Conservation (phyloP, 345 rosid species). For the Hypericum androsaemum region DNA sequence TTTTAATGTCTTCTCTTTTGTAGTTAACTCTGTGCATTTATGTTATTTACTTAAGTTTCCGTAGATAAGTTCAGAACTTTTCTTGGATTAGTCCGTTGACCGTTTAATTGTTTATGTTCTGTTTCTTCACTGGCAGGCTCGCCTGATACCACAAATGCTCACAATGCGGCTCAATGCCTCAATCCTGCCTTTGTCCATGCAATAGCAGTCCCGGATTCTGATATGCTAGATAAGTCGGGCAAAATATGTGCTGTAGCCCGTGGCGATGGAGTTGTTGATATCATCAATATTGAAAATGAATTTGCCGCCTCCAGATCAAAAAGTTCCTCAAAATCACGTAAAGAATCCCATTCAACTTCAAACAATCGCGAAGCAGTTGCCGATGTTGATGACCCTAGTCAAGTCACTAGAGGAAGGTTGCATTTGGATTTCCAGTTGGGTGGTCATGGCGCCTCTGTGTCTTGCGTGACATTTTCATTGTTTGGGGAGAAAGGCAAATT, state of each 20-base stretch:
- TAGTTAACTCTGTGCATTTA: too few species aligned
- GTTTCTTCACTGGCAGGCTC: conserved; percentile 31
- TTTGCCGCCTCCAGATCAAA: conserved; percentile 33
- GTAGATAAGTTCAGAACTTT: too few species aligned
- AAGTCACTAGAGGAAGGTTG: conserved; percentile 35
- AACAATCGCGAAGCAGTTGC: conserved; percentile 18
- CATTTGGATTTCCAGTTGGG: conserved; percentile 70
- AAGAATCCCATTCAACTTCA: conserved; percentile 47
- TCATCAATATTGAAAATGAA: conserved; percentile 62
- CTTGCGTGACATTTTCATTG: conserved; percentile 67
- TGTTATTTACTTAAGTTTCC: too few species aligned
- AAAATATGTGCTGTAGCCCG: conserved; percentile 66
- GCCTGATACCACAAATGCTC: conserved; percentile 24
- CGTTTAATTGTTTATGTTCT: not conserved
- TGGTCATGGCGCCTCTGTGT: conserved; percentile 80
- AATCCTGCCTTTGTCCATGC: conserved; percentile 94
- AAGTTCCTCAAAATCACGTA: conserved; percentile 27
- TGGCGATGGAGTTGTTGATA: conserved; percentile 71
- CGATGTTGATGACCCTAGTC: conserved; percentile 12
- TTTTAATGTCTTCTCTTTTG: too few species aligned
- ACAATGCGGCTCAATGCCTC: conserved; percentile 45
- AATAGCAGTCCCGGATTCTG: conserved; percentile 61
- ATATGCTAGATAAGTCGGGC: conserved; percentile 55
- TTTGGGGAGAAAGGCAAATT: conserved; percentile 68
- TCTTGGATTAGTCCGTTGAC: too few species aligned